Percentiles rank a stretch among this genome's conserved stretches.
These are phyloP conservation scores for Chrysochromulina tobinii DNA, from an alignment of 78 protist genomes.

Conservation along the genomic window DNA sequence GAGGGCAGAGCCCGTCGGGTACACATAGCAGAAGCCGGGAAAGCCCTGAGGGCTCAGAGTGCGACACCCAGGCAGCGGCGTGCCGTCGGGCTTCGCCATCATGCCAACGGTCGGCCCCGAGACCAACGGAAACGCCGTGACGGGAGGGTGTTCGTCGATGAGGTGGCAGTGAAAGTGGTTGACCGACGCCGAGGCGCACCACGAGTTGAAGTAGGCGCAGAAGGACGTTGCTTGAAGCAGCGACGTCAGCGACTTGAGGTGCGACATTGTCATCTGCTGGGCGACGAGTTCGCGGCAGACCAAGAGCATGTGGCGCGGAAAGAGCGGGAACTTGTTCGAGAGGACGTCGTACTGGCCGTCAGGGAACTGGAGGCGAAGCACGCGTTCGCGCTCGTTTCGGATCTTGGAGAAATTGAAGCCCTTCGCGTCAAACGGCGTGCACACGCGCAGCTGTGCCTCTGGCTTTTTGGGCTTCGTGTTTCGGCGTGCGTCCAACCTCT, in stretches of 20 bases:
- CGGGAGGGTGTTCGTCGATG: conserved; percentile 13
- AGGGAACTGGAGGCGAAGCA: neutral
- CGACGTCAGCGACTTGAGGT: neutral
- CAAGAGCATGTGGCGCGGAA: neutral
- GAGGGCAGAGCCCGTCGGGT: neutral
- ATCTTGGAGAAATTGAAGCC: neutral
- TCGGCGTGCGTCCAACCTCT: no score
- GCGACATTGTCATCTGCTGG: neutral
- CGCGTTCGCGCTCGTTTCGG: neutral
- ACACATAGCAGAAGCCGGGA: neutral
- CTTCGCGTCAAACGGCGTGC: neutral
- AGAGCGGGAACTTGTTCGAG: conserved; percentile 14
- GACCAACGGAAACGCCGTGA: neutral
- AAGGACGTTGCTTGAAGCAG: neutral
- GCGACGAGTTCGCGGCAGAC: neutral
- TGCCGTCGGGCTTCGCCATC: no score
- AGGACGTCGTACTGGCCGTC: neutral
- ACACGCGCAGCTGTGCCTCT: neutral
- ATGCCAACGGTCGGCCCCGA: neutral
- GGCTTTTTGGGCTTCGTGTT: conserved; percentile 11
- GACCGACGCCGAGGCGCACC: conserved; percentile 17
- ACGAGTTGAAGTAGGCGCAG: conserved; percentile 32
- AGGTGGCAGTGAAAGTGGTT: conserved; percentile 23
- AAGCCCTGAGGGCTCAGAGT: neutral
- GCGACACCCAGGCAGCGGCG: neutral